Base-by-base conservation (phyloP, 345 rosid species). In the Murraya paniculata region DNA sequence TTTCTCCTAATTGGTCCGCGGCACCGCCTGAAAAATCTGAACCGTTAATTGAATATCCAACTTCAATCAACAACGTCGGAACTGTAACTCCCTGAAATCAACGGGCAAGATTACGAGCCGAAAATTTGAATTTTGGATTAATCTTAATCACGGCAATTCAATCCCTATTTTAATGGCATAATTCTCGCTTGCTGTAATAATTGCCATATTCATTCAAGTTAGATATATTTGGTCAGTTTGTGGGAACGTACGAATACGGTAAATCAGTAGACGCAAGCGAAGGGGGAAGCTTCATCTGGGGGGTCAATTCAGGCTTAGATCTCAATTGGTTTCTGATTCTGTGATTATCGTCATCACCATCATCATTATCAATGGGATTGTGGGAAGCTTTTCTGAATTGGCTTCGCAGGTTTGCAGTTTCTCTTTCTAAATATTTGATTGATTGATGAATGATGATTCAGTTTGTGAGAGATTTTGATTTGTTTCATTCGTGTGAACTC, bases 311-410 rank as follows among this genome's bases (percentile, higher is more conserved):
- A 58, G 69, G 68, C 18, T 64, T 64, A 79, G 85, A 77, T 76
- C 81, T 80, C 39, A 73, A 53, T 79, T 71, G 24, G 73, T 64
- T 68, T 77, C 22, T 69, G 66, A 22, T 76, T 85, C 68, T 81
- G 8, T 68, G 53, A 60, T 79, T 66, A 73, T 73, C 76, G 58
- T 22, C 48, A 53, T 53, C 57, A 60, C 77, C 69, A 71, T 75
- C 78, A 62, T 25, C 48, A 53, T 53, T 19, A 62, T 25, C 48
- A 24, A 91, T 91, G 94, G 92, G 92, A 45, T 84, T 89, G 59
- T 91, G 85, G 89, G 95, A 91, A 82, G 90, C 90, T 78, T 81
- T 91, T 81, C 92, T 91, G 86, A 89, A 89, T 84, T 91, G 94
- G 94, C 94, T 91, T 70, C 95, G 93, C 57, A 91, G 93, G 95